phyloP scores from a whole-genome alignment of 1,284 basidiomycete genomes.

The Irpex sp. region DNA sequence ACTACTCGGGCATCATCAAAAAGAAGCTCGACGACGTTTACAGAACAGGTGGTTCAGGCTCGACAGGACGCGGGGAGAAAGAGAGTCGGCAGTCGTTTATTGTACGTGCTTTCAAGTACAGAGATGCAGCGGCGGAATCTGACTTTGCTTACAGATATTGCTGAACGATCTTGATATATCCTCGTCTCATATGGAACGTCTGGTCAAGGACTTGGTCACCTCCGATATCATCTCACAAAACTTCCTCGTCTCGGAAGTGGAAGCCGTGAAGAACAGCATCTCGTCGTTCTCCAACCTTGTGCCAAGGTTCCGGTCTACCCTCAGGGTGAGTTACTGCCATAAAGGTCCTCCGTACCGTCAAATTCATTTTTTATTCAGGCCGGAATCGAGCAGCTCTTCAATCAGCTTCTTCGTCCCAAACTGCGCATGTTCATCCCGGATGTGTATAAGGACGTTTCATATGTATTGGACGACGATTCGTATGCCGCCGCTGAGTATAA shows the following conservation, averaged over 20 bases:
- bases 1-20: constrained; percentile 77
- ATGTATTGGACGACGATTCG: constrained; percentile 85
- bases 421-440: constrained; percentile 83
- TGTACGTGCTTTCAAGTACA: constrained; percentile 43
- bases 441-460: constrained; percentile 86
- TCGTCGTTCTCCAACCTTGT: constrained; percentile 49
- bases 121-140: not conserved
- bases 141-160: constrained; percentile 51
- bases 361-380: constrained; percentile 38
- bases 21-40: constrained; percentile 89
- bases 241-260: constrained; percentile 63
- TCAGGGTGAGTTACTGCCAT: constrained; percentile 51
- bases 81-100: constrained; percentile 79
- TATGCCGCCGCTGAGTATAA: constrained; percentile 84
- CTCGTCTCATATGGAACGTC: constrained; percentile 79
- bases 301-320: constrained; percentile 63
- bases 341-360: constrained; percentile 11
- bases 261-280: constrained; percentile 43
- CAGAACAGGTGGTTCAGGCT: constrained; percentile 43
- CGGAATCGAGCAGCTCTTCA: constrained; percentile 93
- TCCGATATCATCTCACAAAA: constrained; percentile 61
- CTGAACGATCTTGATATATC: constrained; percentile 90
- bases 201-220: constrained; percentile 67
- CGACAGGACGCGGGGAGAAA: constrained; percentile 71
- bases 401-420: constrained; percentile 84